Percentiles rank a stretch among this genome's conserved stretches.
These are phyloP conservation scores for Globisporangium viniferum DNA, from an alignment of 352 stramenopile genomes.

Conservation along the genomic window DNA sequence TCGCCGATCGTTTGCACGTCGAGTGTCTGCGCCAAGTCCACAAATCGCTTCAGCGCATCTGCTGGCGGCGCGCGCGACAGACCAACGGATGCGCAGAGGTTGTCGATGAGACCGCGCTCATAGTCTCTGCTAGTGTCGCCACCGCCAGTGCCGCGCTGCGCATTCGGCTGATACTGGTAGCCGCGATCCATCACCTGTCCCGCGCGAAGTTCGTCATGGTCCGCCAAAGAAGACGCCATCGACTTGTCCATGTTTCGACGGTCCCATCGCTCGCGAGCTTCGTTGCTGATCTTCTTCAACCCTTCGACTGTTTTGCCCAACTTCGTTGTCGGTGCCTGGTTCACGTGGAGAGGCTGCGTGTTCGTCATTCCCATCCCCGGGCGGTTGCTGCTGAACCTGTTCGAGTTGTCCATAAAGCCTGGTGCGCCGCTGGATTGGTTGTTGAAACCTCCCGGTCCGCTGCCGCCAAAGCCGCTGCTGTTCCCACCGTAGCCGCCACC, in stretches of 20 bases:
- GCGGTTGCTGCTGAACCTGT: conserved; percentile 50
- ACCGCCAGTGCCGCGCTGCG: conserved; percentile 52
- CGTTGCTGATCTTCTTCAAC: conserved; percentile 79
- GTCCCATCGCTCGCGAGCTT: conserved; percentile 81
- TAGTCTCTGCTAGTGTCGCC: conserved; percentile 83
- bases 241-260: conserved; percentile 89
- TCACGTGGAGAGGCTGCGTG: conserved; percentile 36
- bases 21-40: conserved; percentile 84
- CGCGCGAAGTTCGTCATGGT: conserved; percentile 80
- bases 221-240: conserved; percentile 84
- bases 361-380: conserved; percentile 48
- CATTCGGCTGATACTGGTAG: conserved; percentile 65
- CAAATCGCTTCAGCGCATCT: conserved; percentile 79
- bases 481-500: conserved; percentile 20
- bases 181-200: conserved; percentile 69
- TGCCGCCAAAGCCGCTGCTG: conserved; percentile 8
- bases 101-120: conserved; percentile 83
- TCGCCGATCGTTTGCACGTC: conserved; percentile 83
- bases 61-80: conserved; percentile 70
- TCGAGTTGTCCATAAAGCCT: conserved; percentile 57
- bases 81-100: conserved; percentile 70
- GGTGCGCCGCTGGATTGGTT: conserved; percentile 19
- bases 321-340: conserved; percentile 40
- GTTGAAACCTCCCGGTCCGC: conserved; percentile 16
- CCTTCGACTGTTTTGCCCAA: conserved; percentile 75